These are phyloP conservation scores for Teunomyces panamensis DNA, from an alignment of 805 yeast genomes.

Conservation along the genomic window DNA sequence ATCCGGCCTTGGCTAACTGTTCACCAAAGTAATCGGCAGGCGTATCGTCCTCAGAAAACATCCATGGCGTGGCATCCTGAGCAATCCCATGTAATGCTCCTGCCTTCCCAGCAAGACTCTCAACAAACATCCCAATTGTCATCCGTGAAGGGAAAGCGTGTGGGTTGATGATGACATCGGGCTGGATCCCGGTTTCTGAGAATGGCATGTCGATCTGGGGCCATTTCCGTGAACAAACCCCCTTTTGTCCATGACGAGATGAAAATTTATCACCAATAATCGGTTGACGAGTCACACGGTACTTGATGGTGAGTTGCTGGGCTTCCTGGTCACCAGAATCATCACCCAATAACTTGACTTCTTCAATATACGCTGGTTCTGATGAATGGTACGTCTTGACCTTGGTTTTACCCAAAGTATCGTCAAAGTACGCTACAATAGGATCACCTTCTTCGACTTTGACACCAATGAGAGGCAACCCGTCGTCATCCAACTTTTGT, in stretches of 20 bases:
- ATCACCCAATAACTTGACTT: slow-evolving; percentile 88
- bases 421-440: slow-evolving; percentile 88
- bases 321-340: slow-evolving; percentile 73
- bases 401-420: slow-evolving; percentile 84
- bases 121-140: slow-evolving; percentile 99
- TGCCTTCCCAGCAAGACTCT: slow-evolving; percentile 96
- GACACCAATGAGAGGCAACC: slow-evolving; percentile 86
- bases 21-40: slow-evolving; percentile 98
- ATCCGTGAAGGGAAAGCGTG: slow-evolving; percentile 99
- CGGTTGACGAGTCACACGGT: slow-evolving; percentile 87
- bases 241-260: slow-evolving; percentile 97
- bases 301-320: slow-evolving; percentile 82
- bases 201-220: slow-evolving; percentile 97
- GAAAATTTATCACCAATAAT: slow-evolving; percentile 97
- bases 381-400: slow-evolving; percentile 89
- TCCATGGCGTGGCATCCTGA: slow-evolving; percentile 97
- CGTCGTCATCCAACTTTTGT: slow-evolving; percentile 84
- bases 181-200: slow-evolving; percentile 93
- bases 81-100: slow-evolving; percentile 98
- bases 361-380: slow-evolving; percentile 93
- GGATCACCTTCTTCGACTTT: slow-evolving; percentile 95
- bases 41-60: slow-evolving; percentile 83
- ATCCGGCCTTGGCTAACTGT: slow-evolving; percentile 82
- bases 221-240: slow-evolving; percentile 98
- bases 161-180: slow-evolving; percentile 96